Evolutionary conservation across 768 basidiomycete species (phyloP).

Genomic region (Pulveroboletus ravenelii): DNA sequence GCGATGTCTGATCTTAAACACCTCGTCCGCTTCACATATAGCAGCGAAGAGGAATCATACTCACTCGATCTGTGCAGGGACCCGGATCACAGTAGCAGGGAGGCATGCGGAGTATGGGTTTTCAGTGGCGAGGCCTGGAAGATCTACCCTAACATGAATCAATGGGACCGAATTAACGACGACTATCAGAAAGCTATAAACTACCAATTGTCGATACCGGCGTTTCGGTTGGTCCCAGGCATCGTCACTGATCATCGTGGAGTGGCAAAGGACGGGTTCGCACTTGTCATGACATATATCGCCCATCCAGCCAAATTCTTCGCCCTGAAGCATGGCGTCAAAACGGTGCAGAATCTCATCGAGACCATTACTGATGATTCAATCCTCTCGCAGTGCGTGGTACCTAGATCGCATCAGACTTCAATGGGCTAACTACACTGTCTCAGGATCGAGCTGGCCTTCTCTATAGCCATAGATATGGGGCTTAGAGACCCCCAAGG

Average conservation of each 20-base stretch:
- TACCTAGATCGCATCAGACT: not conserved
- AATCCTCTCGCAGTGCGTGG: not conserved
- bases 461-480: not conserved
- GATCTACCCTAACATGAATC: not conserved
- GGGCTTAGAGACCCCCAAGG: not conserved
- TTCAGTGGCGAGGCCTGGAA: not conserved
- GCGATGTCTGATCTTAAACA: not conserved
- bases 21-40: not conserved
- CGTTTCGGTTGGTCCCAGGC: not conserved
- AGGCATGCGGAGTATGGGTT: not conserved
- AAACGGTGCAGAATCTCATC: not conserved
- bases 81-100: not conserved
- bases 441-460: not conserved
- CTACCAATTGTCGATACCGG: not conserved
- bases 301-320: not conserved
- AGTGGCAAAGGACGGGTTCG: not conserved
- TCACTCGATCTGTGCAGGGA: not conserved
- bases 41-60: accelerated
- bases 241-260: not conserved
- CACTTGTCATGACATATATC: not conserved
- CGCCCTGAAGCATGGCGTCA: not conserved
- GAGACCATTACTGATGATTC: not conserved
- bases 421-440: not conserved
- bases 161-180: not conserved
- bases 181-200: not conserved